A percentile compares a stretch with the other conserved stretches of the same genome.
Evolutionary conservation across 2,329 filamentous ascomycete genomes (phyloP).

Genomic region (Talaromyces marneffei): DNA sequence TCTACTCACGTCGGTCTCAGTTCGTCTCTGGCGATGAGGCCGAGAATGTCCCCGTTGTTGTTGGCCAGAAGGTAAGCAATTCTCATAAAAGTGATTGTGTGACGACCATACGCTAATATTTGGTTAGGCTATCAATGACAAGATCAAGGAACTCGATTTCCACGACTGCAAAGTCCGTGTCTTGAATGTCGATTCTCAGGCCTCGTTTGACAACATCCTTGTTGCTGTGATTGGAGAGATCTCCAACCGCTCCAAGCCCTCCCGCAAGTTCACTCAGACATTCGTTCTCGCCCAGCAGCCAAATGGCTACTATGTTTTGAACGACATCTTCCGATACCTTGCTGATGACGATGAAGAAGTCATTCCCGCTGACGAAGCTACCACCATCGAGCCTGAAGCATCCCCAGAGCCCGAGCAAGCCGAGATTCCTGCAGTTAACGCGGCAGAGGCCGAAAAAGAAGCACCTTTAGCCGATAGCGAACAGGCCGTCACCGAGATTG

Average conservation of each 20-base stretch:
- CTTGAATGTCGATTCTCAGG: constrained; percentile 94
- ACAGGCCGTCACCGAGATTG: constrained; percentile 52
- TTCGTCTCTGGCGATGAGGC: constrained; percentile 90
- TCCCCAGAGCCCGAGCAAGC: constrained; percentile 21
- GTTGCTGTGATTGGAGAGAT: constrained; percentile 98
- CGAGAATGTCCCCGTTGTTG: constrained; percentile 76
- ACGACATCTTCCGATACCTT: constrained; percentile 95
- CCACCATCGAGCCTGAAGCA: constrained; percentile 21
- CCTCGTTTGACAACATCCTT: constrained; percentile 86
- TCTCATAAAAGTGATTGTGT: background rate
- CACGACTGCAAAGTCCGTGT: constrained; percentile 98
- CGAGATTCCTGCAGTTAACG: constrained; percentile 24
- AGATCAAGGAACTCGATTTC: constrained; percentile 87
- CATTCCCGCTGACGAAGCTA: constrained; percentile 37
- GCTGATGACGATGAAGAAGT: constrained; percentile 66
- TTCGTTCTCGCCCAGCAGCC: constrained; percentile 95
- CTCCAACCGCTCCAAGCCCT: constrained; percentile 84
- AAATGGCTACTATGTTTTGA: constrained; percentile 95
- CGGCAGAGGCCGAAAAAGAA: constrained; percentile 38
- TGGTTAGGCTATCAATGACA: constrained; percentile 78
- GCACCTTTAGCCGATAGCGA: constrained; percentile 34
- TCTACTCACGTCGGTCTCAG: constrained; percentile 94
- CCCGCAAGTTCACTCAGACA: constrained; percentile 95
- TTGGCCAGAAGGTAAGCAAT: constrained; percentile 73
- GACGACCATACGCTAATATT: constrained; percentile 10